Evolutionary conservation across 257 asterid species (phyloP).

Genomic region (Plectranthus barbatus): DNA sequence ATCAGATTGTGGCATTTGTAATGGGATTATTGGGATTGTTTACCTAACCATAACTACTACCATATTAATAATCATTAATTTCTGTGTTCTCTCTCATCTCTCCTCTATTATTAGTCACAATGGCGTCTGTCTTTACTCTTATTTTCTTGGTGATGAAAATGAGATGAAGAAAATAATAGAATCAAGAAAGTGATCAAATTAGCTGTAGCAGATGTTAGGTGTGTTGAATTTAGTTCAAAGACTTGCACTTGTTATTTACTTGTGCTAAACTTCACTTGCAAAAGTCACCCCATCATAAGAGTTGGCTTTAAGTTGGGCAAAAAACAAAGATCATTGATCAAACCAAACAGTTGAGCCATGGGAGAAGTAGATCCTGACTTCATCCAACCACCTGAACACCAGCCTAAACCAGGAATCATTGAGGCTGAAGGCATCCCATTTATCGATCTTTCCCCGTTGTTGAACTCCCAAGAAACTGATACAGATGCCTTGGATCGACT

Average conservation of each 20-base stretch:
- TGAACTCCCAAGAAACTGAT: slow-evolving; percentile 20
- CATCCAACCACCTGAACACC: slow-evolving; percentile 56
- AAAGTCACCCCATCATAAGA: neutral
- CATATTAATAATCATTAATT: neutral
- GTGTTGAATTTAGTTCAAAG: neutral
- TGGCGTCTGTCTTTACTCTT: neutral
- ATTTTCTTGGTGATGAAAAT: too few relatives aligned
- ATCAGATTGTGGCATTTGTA: neutral
- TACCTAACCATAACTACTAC: slow-evolving; percentile 1
- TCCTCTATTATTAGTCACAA: neutral
- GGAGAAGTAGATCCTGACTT: slow-evolving; percentile 40
- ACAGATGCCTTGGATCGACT: slow-evolving; percentile 16
- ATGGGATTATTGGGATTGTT: neutral
- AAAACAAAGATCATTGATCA: neutral
- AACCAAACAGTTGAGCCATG: slow-evolving; percentile 20
- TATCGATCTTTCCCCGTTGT: slow-evolving; percentile 44
- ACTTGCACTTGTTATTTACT: slow-evolving; percentile 11
- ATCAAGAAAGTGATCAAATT: slow-evolving; percentile 14
- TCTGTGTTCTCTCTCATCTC: neutral
- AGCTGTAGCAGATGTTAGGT: neutral
- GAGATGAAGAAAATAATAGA: too few relatives aligned
- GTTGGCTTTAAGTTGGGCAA: neutral
- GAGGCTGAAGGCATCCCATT: slow-evolving; percentile 56
- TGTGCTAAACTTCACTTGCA: slow-evolving; percentile 19
- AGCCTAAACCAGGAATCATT: slow-evolving; percentile 33